These are phyloP conservation scores for Cupressus sempervirens DNA, from an alignment of 75 land plant species.

Conservation along the genomic window DNA sequence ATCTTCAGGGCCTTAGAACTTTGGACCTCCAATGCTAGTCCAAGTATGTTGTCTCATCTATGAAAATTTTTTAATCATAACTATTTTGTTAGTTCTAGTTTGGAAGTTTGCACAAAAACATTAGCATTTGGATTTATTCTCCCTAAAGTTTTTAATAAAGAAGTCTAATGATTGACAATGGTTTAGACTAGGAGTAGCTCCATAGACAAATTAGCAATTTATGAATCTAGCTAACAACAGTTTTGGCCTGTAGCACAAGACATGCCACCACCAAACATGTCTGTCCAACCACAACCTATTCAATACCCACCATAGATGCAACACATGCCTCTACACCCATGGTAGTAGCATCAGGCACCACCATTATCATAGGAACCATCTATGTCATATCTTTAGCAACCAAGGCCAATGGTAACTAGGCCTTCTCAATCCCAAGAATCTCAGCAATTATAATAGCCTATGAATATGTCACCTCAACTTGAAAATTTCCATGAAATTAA, in stretches of 20 bases:
- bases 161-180: constrained; percentile 21
- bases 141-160: no score
- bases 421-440: no score
- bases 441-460: no score
- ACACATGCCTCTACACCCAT: constrained; percentile 33
- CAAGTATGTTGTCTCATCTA: no score
- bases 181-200: constrained; percentile 56
- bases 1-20: constrained; percentile 33
- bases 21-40: constrained; percentile 23
- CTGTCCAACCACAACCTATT: constrained; percentile 24
- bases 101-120: no score
- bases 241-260: constrained; percentile 42
- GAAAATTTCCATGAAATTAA: not conserved
- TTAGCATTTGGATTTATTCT: no score
- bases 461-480: no score
- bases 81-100: no score
- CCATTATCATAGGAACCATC: constrained; percentile 37
- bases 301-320: constrained; percentile 58
- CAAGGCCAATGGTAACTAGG: constrained; percentile 17
- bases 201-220: constrained; percentile 45
- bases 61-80: no score
- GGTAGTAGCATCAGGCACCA: constrained; percentile 28
- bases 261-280: constrained; percentile 30
- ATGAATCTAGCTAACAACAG: constrained; percentile 43
- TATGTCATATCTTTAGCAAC: constrained; percentile 27